These are phyloP conservation scores for Stephanocyclus meneghinianus DNA, from an alignment of 352 stramenopile species.

Conservation along the genomic window DNA sequence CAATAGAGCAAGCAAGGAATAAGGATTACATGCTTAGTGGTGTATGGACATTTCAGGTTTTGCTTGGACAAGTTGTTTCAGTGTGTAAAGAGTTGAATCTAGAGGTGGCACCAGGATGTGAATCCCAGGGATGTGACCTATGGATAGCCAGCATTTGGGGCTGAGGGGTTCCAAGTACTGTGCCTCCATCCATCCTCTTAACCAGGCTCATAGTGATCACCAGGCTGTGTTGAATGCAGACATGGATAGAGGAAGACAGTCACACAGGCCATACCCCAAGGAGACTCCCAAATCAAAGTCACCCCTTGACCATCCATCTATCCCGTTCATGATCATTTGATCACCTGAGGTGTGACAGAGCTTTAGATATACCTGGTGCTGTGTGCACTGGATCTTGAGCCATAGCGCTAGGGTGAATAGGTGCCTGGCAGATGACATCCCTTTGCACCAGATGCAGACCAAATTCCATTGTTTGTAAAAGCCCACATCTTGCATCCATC, in stretches of 20 bases:
- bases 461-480: not conserved
- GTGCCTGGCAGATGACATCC: not conserved
- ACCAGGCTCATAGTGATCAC: not conserved
- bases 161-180: not conserved
- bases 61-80: not conserved
- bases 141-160: not conserved
- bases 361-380: not conserved
- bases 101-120: not conserved
- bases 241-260: not conserved
- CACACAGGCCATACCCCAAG: not conserved
- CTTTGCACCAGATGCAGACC: not conserved
- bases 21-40: not conserved
- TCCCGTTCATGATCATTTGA: not conserved
- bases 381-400: not conserved
- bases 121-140: not conserved
- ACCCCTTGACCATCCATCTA: constrained; percentile 2
- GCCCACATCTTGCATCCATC: not conserved
- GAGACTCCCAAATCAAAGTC: not conserved
- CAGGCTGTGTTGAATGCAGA: not conserved
- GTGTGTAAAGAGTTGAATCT: not conserved
- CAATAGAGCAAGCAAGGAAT: not conserved
- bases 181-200: not conserved
- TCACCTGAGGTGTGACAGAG: constrained; percentile 2
- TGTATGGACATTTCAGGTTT: not conserved
- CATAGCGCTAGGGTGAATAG: not conserved